A percentile compares a stretch with the other conserved stretches of the same genome.
phyloP scores from a whole-genome alignment of 2,329 filamentous ascomycete genomes.

The Colletotrichum gigasporum region DNA sequence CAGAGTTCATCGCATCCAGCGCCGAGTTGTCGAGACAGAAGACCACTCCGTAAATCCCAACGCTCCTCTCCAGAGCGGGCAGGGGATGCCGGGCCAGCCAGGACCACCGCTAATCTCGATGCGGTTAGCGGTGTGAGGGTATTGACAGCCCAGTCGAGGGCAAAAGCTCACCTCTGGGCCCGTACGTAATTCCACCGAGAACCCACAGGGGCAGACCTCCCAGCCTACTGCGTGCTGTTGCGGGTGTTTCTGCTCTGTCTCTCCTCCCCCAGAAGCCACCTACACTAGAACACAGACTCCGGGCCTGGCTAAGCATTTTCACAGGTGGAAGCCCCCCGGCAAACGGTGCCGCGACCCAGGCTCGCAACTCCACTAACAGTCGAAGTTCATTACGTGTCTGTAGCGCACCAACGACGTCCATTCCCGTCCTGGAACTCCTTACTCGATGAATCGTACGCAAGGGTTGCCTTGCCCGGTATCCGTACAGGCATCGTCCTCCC shows the following conservation, averaged over 20 bases:
- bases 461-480: neutral
- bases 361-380: neutral
- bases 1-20: neutral
- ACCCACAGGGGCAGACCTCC: too few relatives aligned
- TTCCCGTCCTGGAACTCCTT: too few relatives aligned
- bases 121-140: neutral
- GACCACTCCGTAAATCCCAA: neutral
- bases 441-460: neutral
- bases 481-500: neutral
- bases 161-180: conserved; percentile 8
- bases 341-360: conserved; percentile 9
- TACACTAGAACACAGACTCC: neutral
- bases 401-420: conserved; percentile 10
- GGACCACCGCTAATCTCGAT: conserved; percentile 13
- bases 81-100: neutral
- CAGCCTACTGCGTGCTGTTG: neutral
- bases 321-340: neutral
- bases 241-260: neutral
- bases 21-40: conserved; percentile 9
- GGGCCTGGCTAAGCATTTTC: conserved; percentile 10
- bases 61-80: neutral
- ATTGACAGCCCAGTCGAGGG: neutral
- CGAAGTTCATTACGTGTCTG: neutral
- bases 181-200: conserved; percentile 11
- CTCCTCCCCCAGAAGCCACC: neutral